Base-by-base conservation (phyloP, 768 basidiomycete species). In the Leccinellum luteum region DNA sequence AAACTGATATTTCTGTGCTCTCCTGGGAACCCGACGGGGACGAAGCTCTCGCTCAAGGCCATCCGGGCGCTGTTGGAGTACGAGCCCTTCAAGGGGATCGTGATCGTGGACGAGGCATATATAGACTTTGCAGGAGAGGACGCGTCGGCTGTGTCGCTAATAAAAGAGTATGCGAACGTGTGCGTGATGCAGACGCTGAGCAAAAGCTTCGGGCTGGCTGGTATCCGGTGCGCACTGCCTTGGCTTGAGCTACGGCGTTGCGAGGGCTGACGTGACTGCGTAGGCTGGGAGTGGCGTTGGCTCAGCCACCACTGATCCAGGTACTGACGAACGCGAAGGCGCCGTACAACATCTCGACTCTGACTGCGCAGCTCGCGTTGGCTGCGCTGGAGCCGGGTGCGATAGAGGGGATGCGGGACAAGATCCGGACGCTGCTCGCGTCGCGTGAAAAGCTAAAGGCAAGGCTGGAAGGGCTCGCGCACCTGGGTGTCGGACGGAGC, bases 101-200 rank as follows among this genome's bases (percentile, higher is more conserved):
- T 98, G 38, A 81, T 96, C 28, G 87, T 98, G 6, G 97, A 99
- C 67, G 97, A 99, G 72, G 97, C 97, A 0, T 98, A 99, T 74
- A 90, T 98, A 69, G 97, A 99, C 71, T 99, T 98, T 66, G 84
- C 90, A 0, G 80, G 79, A 0, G 70, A 78, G 9, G 78, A 77
- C 17, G 73, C 79, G 28, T 89, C 86, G 44, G 90, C 92, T 0
- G 85, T 80, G 14, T 76, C 81, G 4, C 77, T 98, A 25, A 78
- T 97, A 52, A 78, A 84, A 56, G 83, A 91, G 49, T 98, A 91
- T 68, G 84, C 83, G 10, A 99, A 99, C 66, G 63, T 99, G 13
- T 88, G 90, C 66, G 93, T 99, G n/a, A 85, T 92, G 79, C 97
- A 99, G 69, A 98, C 97, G 2, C 75, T 98, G 35, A 96, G 93